These are phyloP conservation scores for Raphanus raphanistrum DNA, from an alignment of 345 rosid species.

Conservation along the genomic window DNA sequence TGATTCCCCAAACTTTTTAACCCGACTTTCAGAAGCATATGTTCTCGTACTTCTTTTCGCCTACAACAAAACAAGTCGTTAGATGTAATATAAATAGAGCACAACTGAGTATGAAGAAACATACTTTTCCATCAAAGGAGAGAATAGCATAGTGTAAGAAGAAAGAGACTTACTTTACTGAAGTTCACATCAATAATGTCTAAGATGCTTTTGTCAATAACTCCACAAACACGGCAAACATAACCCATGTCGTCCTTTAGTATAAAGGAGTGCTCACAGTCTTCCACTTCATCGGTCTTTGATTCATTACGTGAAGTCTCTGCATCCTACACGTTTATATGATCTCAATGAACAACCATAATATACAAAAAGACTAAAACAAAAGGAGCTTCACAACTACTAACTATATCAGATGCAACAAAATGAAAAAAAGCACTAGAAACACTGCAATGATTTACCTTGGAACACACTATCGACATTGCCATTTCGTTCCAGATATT, in stretches of 20 bases:
- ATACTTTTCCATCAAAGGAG: conserved; percentile 9
- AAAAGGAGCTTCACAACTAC: conserved; percentile 17
- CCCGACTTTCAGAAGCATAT: conserved; percentile 50
- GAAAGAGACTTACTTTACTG: conserved; percentile 53
- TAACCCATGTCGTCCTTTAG: conserved; percentile 90
- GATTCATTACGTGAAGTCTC: conserved; percentile 49
- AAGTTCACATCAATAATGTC: conserved; percentile 76
- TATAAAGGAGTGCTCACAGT: conserved; percentile 76
- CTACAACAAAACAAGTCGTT: conserved; percentile 39
- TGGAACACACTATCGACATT: conserved; percentile 63
- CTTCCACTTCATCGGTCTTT: conserved; percentile 50
- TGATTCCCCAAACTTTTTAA: conserved; percentile 47
- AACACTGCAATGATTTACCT: conserved; percentile 44
- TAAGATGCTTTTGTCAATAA: conserved; percentile 67
- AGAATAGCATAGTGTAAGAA: conserved; percentile 2
- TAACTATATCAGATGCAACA: conserved; percentile 18
- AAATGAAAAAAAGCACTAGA: conserved; percentile 9
- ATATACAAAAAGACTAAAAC: not conserved
- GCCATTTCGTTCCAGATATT: conserved; percentile 90
- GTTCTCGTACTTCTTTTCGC: conserved; percentile 60
- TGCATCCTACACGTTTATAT: conserved; percentile 46
- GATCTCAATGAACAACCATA: conserved; percentile 9
- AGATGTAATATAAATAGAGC: not conserved
- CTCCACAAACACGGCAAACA: conserved; percentile 91
- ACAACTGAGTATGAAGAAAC: conserved; percentile 1